Evolutionary conservation across 2,329 filamentous ascomycete species (phyloP), one percentile per base, ranked within the genome.

Genomic region (Colletotrichum lini): DNA sequence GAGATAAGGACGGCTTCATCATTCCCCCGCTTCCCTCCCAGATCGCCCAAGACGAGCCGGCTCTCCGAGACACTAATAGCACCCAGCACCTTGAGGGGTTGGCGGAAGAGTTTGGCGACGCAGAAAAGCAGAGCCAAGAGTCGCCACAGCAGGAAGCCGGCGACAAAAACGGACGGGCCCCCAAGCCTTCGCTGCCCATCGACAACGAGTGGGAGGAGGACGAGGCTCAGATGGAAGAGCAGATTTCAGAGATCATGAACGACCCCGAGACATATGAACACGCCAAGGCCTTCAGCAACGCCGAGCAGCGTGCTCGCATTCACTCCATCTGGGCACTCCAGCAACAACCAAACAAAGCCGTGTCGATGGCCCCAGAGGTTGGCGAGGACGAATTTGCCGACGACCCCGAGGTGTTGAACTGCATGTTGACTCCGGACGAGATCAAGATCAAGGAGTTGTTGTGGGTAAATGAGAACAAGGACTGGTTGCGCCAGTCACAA

Each of bases 401-500:
- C 76, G 96, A 99, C 73, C 92, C 91, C 0, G 96, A 99, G 80
- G 94, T 99, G 6, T 84, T 88, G 70, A 93, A 93, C 76, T 98
- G 95, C 78, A 82, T 95, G 45, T 86, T 98, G 6, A 89, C 88
- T 0, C 88, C 91, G 1, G 89, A 90, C 3, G 95, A 98, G 82
- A 89, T 92, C 2, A 89, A 89, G 44, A 90, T 95, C 78, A 98
- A 98, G 80, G 95, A 98, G 80, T 90, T 91, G 71, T 93, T 98
- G 63, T 99, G 96, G 96, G 91, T 97, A 53, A 95, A 96, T 71
- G 92, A 95, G 79, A 98, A 99, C 81, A 95, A 96, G 79, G 94
- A 97, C 75, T 99, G 95, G 89, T 86, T 99, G 49, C 93, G 96
- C 10, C 89, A 91, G 59, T 93, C 97, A 78, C 95, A 98, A 78